These are phyloP conservation scores for Neonectria magnoliae DNA, from an alignment of 2,329 filamentous ascomycete species.

Conservation along the genomic window DNA sequence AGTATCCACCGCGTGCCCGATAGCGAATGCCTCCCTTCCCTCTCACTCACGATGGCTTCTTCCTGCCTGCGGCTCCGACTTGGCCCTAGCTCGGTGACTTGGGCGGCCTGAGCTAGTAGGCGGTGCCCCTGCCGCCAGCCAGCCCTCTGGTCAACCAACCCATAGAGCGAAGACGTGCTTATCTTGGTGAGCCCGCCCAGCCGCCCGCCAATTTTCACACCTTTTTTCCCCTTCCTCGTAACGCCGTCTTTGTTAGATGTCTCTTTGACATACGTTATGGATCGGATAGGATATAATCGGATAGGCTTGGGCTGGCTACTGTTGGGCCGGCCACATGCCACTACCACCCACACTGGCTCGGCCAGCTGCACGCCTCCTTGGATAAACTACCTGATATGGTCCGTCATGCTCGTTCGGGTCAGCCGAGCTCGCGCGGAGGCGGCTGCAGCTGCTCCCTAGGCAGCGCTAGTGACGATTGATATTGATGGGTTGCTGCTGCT, in stretches of 20 bases:
- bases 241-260: conserved; percentile 14
- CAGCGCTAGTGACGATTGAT: conserved; percentile 19
- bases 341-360: neutral
- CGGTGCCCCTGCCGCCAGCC: conserved; percentile 19
- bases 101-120: conserved; percentile 12
- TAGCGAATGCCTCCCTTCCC: conserved; percentile 25
- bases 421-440: conserved; percentile 16
- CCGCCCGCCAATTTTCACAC: conserved; percentile 1
- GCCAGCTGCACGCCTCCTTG: conserved; percentile 7
- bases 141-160: conserved; percentile 9
- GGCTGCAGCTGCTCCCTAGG: neutral
- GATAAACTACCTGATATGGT: conserved; percentile 22
- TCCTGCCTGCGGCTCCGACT: conserved; percentile 12
- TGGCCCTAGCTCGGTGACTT: conserved; percentile 14
- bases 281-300: conserved; percentile 4
- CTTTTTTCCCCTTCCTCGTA: neutral
- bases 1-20: conserved; percentile 21
- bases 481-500: conserved; percentile 9
- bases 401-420: conserved; percentile 20
- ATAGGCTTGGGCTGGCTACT: conserved; percentile 1
- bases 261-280: conserved; percentile 7
- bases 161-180: conserved; percentile 10
- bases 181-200: conserved; percentile 20
- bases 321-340: neutral
- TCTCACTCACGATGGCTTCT: conserved; percentile 26